A percentile compares a stretch with the other conserved stretches of the same genome.
These are phyloP conservation scores for Coniella vitis DNA, from an alignment of 2,329 filamentous ascomycete genomes.

Conservation along the genomic window DNA sequence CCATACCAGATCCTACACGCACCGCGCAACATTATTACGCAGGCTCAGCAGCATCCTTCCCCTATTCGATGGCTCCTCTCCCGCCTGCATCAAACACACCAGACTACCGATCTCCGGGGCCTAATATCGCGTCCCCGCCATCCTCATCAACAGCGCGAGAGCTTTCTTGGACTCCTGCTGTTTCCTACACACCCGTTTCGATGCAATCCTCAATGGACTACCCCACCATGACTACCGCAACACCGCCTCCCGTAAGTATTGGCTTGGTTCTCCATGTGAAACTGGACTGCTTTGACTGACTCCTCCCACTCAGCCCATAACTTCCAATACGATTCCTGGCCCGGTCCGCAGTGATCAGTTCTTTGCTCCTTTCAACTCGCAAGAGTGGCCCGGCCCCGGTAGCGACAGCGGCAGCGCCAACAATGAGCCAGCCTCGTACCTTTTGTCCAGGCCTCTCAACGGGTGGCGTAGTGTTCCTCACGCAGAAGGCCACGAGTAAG, in stretches of 20 bases:
- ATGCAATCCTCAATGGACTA: constrained; percentile 12
- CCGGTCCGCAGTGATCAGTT: constrained; percentile 5
- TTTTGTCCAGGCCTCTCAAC: constrained; percentile 7
- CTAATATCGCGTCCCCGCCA: constrained; percentile 5
- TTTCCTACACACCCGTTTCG: background rate
- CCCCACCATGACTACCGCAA: constrained; percentile 9
- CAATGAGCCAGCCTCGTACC: background rate
- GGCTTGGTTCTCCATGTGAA: background rate
- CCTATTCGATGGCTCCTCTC: constrained; percentile 10
- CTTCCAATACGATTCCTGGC: constrained; percentile 6
- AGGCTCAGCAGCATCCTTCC: constrained; percentile 6
- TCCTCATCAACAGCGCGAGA: constrained; percentile 5
- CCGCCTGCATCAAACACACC: constrained; percentile 1
- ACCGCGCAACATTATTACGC: constrained; percentile 3
- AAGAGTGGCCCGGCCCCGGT: constrained; percentile 3
- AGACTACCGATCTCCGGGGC: constrained; percentile 6
- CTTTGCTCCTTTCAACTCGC: constrained; percentile 8
- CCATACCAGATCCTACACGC: constrained; percentile 3
- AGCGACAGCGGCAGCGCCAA: constrained; percentile 1
- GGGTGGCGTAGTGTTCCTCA: constrained; percentile 5
- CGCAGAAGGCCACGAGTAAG: background rate
- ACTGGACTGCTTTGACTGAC: background rate
- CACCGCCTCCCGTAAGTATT: constrained; percentile 14
- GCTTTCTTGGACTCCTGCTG: background rate
- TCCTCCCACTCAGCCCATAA: constrained; percentile 9